Conservation (phyloP, 192 early-diverging fungal genomes). For the Podila epigama region DNA sequence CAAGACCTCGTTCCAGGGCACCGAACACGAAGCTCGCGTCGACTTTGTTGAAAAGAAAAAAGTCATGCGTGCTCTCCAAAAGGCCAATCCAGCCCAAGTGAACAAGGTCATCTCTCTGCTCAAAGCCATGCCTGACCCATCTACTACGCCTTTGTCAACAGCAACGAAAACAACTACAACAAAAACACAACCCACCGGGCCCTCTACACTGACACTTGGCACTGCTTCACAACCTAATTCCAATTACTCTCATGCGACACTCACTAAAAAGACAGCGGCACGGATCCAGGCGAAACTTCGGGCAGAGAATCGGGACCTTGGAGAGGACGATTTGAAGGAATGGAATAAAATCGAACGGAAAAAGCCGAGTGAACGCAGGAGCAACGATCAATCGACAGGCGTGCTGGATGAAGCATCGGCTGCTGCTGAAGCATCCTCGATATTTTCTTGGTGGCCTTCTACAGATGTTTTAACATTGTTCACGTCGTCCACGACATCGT, state of each 20-base stretch:
- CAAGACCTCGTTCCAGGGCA: conserved; percentile 22
- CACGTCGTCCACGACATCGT: not conserved
- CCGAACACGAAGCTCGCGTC: conserved; percentile 24
- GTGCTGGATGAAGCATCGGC: conserved; percentile 9
- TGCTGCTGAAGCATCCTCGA: not conserved
- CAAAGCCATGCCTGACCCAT: conserved; percentile 46
- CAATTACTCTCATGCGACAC: not conserved
- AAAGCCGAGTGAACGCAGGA: conserved; percentile 20
- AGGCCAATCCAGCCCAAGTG: conserved; percentile 23
- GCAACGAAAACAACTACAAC: not conserved
- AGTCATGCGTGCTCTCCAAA: conserved; percentile 28
- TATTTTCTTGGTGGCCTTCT: conserved; percentile 7
- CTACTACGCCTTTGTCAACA: not conserved
- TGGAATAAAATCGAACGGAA: conserved; percentile 35
- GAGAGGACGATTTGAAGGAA: conserved; percentile 13
- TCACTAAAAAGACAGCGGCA: not conserved
- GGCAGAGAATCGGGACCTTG: conserved; percentile 8
- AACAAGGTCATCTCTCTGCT: conserved; percentile 31
- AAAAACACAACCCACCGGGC: too few relatives aligned
- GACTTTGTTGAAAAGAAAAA: conserved; percentile 28
- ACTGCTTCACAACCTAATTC: too few relatives aligned
- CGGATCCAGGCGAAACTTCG: conserved; percentile 6
- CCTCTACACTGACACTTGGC: too few relatives aligned
- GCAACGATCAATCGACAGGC: conserved; percentile 37
- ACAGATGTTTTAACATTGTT: not conserved